phyloP scores from a whole-genome alignment of 2,329 filamentous ascomycete species.

The Colletotrichum siamense region DNA sequence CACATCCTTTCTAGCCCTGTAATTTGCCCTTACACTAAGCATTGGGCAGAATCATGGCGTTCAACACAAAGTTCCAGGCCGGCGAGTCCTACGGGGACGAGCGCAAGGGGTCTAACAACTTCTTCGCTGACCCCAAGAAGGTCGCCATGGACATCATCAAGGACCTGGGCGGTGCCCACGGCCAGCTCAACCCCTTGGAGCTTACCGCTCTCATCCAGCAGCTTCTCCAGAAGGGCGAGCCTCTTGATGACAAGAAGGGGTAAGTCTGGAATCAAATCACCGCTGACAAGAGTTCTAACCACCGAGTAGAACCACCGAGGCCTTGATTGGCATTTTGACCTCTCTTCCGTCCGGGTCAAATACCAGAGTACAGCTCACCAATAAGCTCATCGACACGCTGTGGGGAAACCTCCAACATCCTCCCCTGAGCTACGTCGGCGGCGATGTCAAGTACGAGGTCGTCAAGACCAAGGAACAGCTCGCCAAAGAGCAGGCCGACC shows the following conservation, averaged over 20 bases:
- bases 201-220: constrained; percentile 36
- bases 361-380: constrained; percentile 45
- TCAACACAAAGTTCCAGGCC: constrained; percentile 41
- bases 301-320: constrained; percentile 39
- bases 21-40: not conserved
- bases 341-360: constrained; percentile 38
- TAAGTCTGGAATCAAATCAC: constrained; percentile 21
- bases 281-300: not conserved
- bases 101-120: constrained; percentile 26
- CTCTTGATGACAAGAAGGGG: constrained; percentile 63
- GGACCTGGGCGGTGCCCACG: constrained; percentile 31
- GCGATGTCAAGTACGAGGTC: constrained; percentile 44
- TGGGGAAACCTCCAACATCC: constrained; percentile 62
- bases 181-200: constrained; percentile 31
- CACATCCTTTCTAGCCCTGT: not conserved
- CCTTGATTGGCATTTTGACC: constrained; percentile 42
- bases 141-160: constrained; percentile 37
- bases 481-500: not conserved
- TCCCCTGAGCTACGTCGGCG: constrained; percentile 49
- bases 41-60: constrained; percentile 30
- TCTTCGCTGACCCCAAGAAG: constrained; percentile 37
- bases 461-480: constrained; percentile 33
- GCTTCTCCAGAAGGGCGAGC: constrained; percentile 33
- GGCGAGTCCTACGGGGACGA: constrained; percentile 39
- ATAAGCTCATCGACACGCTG: constrained; percentile 55